Evolutionary conservation across 192 early-diverging fungal genomes (phyloP).

Genomic region (Hyaloraphidium curvatum): DNA sequence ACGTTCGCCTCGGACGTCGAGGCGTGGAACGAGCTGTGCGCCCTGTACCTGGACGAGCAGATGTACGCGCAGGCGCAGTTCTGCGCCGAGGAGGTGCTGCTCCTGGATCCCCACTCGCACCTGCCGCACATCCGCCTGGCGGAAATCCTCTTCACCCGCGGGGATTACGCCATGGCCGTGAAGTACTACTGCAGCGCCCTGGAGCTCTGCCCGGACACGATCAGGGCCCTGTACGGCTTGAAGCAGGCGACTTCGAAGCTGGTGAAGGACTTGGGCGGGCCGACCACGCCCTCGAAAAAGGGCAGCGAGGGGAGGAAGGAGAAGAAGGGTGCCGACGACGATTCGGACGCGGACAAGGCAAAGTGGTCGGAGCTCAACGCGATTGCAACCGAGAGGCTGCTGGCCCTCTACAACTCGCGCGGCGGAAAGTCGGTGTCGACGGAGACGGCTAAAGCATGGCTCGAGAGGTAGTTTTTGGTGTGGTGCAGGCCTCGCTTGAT

Average conservation of each 20-base stretch:
- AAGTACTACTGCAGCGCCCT: constrained; percentile 80
- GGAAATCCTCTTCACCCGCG: constrained; percentile 62
- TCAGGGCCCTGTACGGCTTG: constrained; percentile 76
- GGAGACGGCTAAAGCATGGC: background rate
- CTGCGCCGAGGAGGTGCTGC: constrained; percentile 77
- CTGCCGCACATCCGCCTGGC: constrained; percentile 75
- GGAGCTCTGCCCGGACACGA: constrained; percentile 65
- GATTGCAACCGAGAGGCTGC: constrained; percentile 9
- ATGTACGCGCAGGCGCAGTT: constrained; percentile 71
- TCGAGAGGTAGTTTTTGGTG: background rate
- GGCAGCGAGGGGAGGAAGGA: background rate
- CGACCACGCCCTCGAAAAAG: no score
- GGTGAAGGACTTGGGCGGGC: background rate
- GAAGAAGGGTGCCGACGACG: background rate
- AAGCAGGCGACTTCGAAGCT: constrained; percentile 7
- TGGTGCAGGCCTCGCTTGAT: no score
- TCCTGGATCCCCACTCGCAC: constrained; percentile 72
- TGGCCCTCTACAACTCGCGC: constrained; percentile 12
- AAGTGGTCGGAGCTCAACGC: background rate
- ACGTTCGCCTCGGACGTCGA: constrained; percentile 71
- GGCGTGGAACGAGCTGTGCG: constrained; percentile 67
- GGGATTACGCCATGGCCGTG: constrained; percentile 41
- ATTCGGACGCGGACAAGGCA: background rate
- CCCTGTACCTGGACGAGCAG: constrained; percentile 46
- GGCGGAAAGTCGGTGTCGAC: background rate